A percentile compares a stretch with the other conserved stretches of the same genome.
Evolutionary conservation across 2,329 filamentous ascomycete genomes (phyloP).

Genomic region (Aspergillus fijiensis): DNA sequence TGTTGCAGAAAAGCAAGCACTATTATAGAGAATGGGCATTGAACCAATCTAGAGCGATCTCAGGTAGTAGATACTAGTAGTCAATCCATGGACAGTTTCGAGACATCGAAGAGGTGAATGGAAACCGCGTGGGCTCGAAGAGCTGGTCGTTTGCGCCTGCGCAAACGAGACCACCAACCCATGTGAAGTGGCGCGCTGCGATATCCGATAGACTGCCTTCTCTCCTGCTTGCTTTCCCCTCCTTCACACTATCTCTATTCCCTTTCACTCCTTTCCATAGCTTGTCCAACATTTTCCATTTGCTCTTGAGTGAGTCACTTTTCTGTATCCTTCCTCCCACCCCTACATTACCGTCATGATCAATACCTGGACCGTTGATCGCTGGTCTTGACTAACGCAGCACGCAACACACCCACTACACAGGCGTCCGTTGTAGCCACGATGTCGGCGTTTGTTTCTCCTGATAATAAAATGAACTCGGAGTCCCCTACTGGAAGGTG

Average conservation of each 20-base stretch:
- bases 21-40: no score
- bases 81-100: no score
- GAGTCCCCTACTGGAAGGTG: constrained; percentile 63
- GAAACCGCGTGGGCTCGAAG: no score
- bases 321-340: constrained; percentile 2
- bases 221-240: background rate
- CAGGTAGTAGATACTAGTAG: no score
- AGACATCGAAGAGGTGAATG: no score
- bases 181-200: constrained; percentile 10
- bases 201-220: background rate
- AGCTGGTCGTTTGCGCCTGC: background rate
- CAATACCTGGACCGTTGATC: constrained; percentile 1
- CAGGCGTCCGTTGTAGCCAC: background rate
- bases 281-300: background rate
- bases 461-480: constrained; percentile 58
- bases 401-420: background rate
- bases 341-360: background rate
- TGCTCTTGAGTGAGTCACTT: background rate
- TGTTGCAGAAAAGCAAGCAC: no score
- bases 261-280: background rate
- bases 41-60: no score
- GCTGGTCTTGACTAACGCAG: constrained; percentile 7
- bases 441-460: constrained; percentile 51
- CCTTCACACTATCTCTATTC: background rate
- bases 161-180: background rate